Evolutionary conservation across 306 rosid species (phyloP).

Genomic region (Vicia sativa): DNA sequence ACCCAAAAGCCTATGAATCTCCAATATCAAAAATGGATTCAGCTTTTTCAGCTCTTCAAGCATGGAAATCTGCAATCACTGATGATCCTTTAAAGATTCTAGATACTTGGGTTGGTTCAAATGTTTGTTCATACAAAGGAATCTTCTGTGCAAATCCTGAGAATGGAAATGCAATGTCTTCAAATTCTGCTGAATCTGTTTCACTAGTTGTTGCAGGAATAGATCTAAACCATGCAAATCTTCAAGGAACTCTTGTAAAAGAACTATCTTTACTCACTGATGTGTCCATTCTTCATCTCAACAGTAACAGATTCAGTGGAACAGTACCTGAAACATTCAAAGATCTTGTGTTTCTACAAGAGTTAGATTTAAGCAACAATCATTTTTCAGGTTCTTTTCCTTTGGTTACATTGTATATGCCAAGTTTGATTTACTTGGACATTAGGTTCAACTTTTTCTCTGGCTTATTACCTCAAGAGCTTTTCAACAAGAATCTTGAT

Average conservation of each 20-base stretch:
- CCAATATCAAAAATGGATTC: slow-evolving; percentile 46
- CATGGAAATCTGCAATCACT: slow-evolving; percentile 87
- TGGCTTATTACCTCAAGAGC: slow-evolving; percentile 69
- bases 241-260: slow-evolving; percentile 73
- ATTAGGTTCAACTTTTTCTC: slow-evolving; percentile 81
- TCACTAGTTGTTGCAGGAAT: slow-evolving; percentile 70
- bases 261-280: slow-evolving; percentile 77
- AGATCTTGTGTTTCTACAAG: slow-evolving; percentile 64
- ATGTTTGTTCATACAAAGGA: slow-evolving; percentile 90
- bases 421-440: slow-evolving; percentile 79
- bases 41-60: slow-evolving; percentile 82
- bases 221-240: slow-evolving; percentile 96
- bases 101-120: slow-evolving; percentile 68
- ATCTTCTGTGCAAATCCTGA: slow-evolving; percentile 69
- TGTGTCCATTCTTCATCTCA: slow-evolving; percentile 79
- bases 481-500: slow-evolving; percentile 72
- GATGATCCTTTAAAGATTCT: slow-evolving; percentile 77
- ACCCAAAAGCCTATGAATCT: slow-evolving; percentile 52
- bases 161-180: slow-evolving; percentile 37
- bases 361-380: slow-evolving; percentile 92
- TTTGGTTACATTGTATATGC: slow-evolving; percentile 56
- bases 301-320: slow-evolving; percentile 80
- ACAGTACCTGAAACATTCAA: slow-evolving; percentile 65
- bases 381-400: slow-evolving; percentile 85
- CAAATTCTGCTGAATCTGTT: slow-evolving; percentile 29